Base-by-base conservation (phyloP, 345 rosid genomes). In the Brassica incana region DNA sequence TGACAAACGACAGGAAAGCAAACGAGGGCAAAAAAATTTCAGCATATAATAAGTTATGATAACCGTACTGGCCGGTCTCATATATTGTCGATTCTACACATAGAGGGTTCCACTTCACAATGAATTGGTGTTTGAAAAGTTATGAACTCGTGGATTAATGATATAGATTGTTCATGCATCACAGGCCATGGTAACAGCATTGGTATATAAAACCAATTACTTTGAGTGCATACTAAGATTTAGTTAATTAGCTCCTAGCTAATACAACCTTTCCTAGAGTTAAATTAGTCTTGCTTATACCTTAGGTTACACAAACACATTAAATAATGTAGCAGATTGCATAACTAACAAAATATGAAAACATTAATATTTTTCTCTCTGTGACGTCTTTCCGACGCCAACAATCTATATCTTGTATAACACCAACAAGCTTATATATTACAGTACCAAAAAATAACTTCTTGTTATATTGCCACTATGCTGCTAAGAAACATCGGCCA, bases 1-100 rank as follows among this genome's bases (percentile, higher is more conserved):
- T 70, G 79, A 70, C 40, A 75, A 75, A 70, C 62, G 83, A 75
- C 79, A 65, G 6, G 36, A 56, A 75, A 29, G 68, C 66, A 63
- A 74, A 75, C 7, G 67, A 64, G 67, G 52, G 83, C 1, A 64
- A 74, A 38, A 3, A 8, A 16, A n/a, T 2, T 50, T 16, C 7
- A 65, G 60, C 43, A 20, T 32, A 62, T 68, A 74, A 61, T 5
- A 54, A 54, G 27, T 74, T 63, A 45, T 35, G 18, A 62, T 79
- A 63, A 50, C 40, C 65, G 78, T 50, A 80, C 65, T 50, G 60
- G 65, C 62, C 29, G 73, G 65, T 38, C 71, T 69, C 70, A 33
- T 69, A 61, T 62, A 43, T 79, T 61, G 65, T 50, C 75, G 54
- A 62, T 62, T 61, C 59, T 16, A 69, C 65, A 69, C 74, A 32